Evolutionary conservation across 2,329 filamentous ascomycete genomes (phyloP), one percentile per base, ranked within the genome.

Genomic region (Plectosphaerella sp.): DNA sequence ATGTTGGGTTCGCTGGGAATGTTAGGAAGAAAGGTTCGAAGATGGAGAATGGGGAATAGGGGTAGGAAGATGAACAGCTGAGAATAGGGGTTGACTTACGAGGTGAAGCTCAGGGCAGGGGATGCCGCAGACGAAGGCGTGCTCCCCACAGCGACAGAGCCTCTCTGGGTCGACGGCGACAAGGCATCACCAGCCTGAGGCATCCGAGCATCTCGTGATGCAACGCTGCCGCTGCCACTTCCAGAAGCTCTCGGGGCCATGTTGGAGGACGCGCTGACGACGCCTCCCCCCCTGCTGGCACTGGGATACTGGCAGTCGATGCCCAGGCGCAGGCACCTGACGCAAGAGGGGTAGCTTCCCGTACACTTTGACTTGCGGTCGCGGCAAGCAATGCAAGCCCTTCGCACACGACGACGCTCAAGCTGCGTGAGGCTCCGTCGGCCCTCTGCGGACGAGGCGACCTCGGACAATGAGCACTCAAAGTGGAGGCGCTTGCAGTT

Each of bases 331-430:
- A 37, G 41, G 14, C 53, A 55, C 2, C 53, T 43, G 18, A 45
- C 39, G 35, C 53, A 55, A 3, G 48, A 48, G 5, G 53, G 53
- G 11, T 53, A 51, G 1, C 51, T 53, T 2, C 53, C 53, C 4
- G 47, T 53, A 22, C 53, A 55, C 22, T 55, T 55, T 4, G 53
- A 53, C 41, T 55, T 55, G 39, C 52, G 52, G 12, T 53, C 51
- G 9, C 53, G 15, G 15, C 53, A 55, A 18, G 47, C 43, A 2
- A 53, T 46, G 45, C 53, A 55, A 3, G 53, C 53, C 35, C 51
- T 50, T 18, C 53, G 51, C 20, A 55, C 53, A 10, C 53, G 47
- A 3, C 53, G 48, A 28, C 52, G 53, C 35, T 55, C 53, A 15
- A 55, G 24, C 20, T 48, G 52, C 45, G 45, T 37, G 48, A 53